Percentiles rank a stretch among this genome's conserved stretches.
These are phyloP conservation scores for Verbena officinalis DNA, from an alignment of 257 asterid species.

Conservation along the genomic window DNA sequence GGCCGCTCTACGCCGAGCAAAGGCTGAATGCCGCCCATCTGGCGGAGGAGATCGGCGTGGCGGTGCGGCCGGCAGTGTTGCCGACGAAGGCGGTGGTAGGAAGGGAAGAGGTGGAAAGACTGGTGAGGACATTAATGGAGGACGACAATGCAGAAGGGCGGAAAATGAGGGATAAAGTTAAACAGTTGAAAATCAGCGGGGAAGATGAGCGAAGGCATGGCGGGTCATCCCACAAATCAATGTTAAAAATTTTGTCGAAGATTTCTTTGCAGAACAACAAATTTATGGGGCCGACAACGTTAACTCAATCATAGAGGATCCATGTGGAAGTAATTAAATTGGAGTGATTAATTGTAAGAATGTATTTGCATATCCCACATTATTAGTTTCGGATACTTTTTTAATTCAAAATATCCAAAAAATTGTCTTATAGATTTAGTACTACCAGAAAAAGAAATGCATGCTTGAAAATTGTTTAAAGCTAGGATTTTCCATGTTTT, in stretches of 20 bases:
- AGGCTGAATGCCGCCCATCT: conserved; percentile 55
- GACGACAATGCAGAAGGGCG: conserved; percentile 31
- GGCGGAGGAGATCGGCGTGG: conserved; percentile 56
- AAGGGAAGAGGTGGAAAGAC: conserved; percentile 52
- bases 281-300: neutral
- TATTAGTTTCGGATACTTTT: no score
- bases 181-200: conserved; percentile 40
- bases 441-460: no score
- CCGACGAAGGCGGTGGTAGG: conserved; percentile 49
- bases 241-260: conserved; percentile 33
- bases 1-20: conserved; percentile 82
- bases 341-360: no score
- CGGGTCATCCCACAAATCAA: conserved; percentile 44
- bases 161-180: conserved; percentile 37
- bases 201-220: conserved; percentile 31
- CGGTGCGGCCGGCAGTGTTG: conserved; percentile 45
- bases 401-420: no score
- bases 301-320: no score
- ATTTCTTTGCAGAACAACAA: conserved; percentile 1
- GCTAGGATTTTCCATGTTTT: no score
- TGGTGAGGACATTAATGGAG: conserved; percentile 50
- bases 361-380: no score
- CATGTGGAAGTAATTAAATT: no score
- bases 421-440: no score
- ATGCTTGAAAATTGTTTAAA: no score